These are phyloP conservation scores for Scalesia atractyloides DNA, from an alignment of 129 eudicot genomes.

Conservation along the genomic window DNA sequence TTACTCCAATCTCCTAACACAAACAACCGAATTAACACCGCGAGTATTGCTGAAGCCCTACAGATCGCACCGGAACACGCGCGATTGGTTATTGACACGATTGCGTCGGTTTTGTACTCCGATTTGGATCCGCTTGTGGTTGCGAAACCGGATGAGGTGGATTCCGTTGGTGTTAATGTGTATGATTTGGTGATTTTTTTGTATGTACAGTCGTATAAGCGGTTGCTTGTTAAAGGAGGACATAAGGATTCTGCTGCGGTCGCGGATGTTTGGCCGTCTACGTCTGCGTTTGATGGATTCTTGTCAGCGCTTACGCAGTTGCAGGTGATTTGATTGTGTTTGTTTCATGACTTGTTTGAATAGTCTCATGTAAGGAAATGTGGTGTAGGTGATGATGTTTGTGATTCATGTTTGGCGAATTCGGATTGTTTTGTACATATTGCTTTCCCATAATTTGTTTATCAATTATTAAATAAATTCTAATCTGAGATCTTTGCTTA, in stretches of 20 bases:
- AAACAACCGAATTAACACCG: constrained; percentile 43
- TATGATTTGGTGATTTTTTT: constrained; percentile 78
- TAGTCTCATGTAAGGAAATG: too few relatives aligned
- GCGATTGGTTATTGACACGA: constrained; percentile 67
- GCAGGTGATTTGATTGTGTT: constrained; percentile 50
- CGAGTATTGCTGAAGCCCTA: constrained; percentile 41
- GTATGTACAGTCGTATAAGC: constrained; percentile 78
- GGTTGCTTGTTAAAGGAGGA: constrained; percentile 64
- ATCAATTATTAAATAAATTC: too few relatives aligned
- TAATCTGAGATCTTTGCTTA: too few relatives aligned
- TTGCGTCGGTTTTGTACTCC: constrained; percentile 54
- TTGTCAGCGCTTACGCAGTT: constrained; percentile 85
- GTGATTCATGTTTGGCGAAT: too few relatives aligned
- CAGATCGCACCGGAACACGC: constrained; percentile 72
- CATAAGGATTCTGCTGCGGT: constrained; percentile 85
- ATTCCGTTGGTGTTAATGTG: constrained; percentile 66
- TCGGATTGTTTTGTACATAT: too few relatives aligned
- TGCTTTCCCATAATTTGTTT: too few relatives aligned
- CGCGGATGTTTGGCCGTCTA: constrained; percentile 95
- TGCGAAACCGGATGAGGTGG: constrained; percentile 56
- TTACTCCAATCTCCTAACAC: constrained; percentile 39
- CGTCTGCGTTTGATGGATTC: constrained; percentile 87
- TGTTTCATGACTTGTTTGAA: too few relatives aligned
- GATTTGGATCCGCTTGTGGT: constrained; percentile 64
- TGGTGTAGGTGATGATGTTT: too few relatives aligned